Evolutionary conservation across 2,329 filamentous ascomycete genomes (phyloP).

Genomic region (Botrytis pseudocinerea): DNA sequence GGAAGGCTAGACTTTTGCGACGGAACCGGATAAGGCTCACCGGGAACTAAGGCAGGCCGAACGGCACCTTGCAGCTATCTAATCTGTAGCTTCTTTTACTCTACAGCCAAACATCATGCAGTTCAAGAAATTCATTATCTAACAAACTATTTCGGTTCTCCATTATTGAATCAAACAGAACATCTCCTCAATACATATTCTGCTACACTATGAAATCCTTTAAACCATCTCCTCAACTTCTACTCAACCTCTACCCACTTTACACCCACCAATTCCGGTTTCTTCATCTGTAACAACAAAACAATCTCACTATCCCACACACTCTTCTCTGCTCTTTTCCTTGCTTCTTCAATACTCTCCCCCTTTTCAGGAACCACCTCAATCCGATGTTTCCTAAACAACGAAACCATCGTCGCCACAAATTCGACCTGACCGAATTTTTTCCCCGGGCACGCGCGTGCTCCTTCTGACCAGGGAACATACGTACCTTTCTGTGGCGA

Average conservation of each 20-base stretch:
- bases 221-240: neutral
- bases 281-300: slow-evolving; percentile 12
- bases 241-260: slow-evolving; percentile 10
- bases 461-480: slow-evolving; percentile 28
- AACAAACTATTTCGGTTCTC: neutral
- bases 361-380: neutral
- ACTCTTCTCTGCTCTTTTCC: neutral
- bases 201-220: neutral
- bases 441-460: slow-evolving; percentile 27
- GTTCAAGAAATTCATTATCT: neutral
- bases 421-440: slow-evolving; percentile 31
- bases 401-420: slow-evolving; percentile 2
- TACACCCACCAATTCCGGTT: neutral
- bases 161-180: neutral
- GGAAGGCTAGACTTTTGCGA: slow-evolving; percentile 10
- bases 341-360: neutral
- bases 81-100: neutral
- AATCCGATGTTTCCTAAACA: neutral
- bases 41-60: slow-evolving; percentile 2
- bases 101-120: neutral
- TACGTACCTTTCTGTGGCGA: slow-evolving; percentile 22
- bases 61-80: neutral
- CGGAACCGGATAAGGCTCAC: neutral
- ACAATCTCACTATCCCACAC: slow-evolving; percentile 10
- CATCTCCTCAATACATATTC: neutral